Evolutionary conservation across 345 rosid genomes (phyloP), one percentile per base, ranked within the genome.

Genomic region (Aegle marmelos): DNA sequence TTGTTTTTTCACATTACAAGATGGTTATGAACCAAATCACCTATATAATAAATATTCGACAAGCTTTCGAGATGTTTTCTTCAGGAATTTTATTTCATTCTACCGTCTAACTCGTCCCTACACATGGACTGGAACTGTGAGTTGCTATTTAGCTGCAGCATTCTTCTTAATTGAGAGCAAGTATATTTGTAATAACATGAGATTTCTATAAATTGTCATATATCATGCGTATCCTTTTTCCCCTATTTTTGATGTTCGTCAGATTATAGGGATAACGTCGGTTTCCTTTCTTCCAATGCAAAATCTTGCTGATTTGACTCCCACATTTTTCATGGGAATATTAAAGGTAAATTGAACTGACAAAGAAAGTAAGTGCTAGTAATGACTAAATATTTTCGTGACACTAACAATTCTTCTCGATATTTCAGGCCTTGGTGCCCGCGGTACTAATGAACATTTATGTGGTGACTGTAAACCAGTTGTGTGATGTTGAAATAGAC

Each of bases 401-500:
- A 45, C 50, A 13, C 17, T 45, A 45, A 11, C 13, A 0, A 1
- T 45, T 45, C 48, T 41, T 57, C 31, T 24, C 68, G 27, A 36
- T 59, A 45, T 21, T 50, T 36, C 78, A 84, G 86, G 84, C 82
- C 25, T 48, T 78, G 75, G 62, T 84, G 19, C 82, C 82, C 57
- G 59, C 82, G 21, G 68, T 81, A 24, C 17, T 74, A 22, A 81
- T 81, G 84, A 81, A 75, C 75, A 78, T 84, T 50, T 84, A 84
- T 33, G 72, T 81, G n/a, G 80, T 78, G 24, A 84, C 84, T 14
- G 39, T 81, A 70, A 81, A 84, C 28, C 86, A 78, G 59, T 53
- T 84, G 63, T 80, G 48, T 34, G 86, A 84, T 68, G 75, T 81
- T 2, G 73, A 83, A 36, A 80, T 83, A 56, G 82, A 84, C 80